Percentiles rank a stretch among this genome's conserved stretches.
Conservation (phyloP, 1,284 basidiomycete species). For the Apiotrichum montevideense region DNA sequence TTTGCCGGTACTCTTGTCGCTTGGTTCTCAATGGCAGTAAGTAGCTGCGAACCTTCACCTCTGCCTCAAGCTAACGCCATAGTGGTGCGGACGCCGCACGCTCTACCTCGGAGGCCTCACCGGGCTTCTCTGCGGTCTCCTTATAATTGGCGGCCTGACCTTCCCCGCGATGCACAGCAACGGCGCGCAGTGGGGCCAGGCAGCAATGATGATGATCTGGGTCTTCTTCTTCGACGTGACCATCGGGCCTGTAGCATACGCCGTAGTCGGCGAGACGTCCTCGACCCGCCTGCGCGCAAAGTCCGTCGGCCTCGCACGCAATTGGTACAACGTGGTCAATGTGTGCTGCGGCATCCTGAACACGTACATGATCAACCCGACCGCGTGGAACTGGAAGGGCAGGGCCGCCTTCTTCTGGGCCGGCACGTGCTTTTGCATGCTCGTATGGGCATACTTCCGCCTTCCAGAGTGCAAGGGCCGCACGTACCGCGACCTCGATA, state of each 20-base stretch:
- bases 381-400: constrained; percentile 20
- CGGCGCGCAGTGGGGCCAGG: constrained; percentile 13
- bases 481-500: constrained; percentile 46
- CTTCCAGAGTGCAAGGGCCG: constrained; percentile 36
- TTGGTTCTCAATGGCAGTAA: constrained; percentile 32
- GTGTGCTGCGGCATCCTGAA: constrained; percentile 12
- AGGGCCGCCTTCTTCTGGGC: constrained; percentile 46
- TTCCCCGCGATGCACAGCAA: neutral
- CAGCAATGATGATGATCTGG: constrained; percentile 21
- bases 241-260: constrained; percentile 32
- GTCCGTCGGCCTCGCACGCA: constrained; percentile 49
- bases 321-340: constrained; percentile 43
- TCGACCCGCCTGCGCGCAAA: constrained; percentile 49
- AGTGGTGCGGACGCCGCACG: constrained; percentile 30
- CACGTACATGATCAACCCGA: constrained; percentile 20
- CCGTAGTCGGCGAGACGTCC: constrained; percentile 45
- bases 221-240: constrained; percentile 27
- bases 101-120: no score
- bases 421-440: constrained; percentile 21
- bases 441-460: constrained; percentile 21
- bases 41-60: constrained; percentile 44
- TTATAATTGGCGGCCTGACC: constrained; percentile 44
- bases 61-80: constrained; percentile 49
- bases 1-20: constrained; percentile 43
- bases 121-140: constrained; percentile 27